Conservation (phyloP, 352 stramenopile species). For the Bremia lactucae region DNA sequence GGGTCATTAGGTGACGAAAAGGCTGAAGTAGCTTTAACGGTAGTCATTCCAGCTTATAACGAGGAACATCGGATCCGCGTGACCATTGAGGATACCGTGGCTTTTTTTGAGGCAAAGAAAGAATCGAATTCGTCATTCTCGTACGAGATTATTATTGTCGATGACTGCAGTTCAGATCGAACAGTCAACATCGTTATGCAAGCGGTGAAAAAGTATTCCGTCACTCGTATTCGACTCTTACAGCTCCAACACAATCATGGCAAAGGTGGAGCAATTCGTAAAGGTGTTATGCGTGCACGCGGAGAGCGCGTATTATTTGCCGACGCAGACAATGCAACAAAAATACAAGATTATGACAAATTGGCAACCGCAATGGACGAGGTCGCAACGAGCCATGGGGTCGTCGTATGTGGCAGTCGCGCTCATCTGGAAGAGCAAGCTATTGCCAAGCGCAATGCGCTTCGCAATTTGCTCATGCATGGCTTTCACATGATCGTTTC, state of each 20-base stretch:
- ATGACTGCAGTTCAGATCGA: constrained; percentile 85
- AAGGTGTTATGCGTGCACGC: constrained; percentile 77
- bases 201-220: constrained; percentile 36
- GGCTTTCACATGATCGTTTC: constrained; percentile 88
- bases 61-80: constrained; percentile 87
- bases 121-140: constrained; percentile 27
- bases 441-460: constrained; percentile 73
- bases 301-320: constrained; percentile 83
- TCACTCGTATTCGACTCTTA: constrained; percentile 63
- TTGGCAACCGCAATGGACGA: constrained; percentile 45
- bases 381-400: constrained; percentile 24
- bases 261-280: constrained; percentile 86
- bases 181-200: constrained; percentile 63
- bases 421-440: constrained; percentile 82
- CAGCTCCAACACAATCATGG: constrained; percentile 81
- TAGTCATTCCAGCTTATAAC: constrained; percentile 93
- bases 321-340: constrained; percentile 89
- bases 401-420: constrained; percentile 86
- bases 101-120: constrained; percentile 75
- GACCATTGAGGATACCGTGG: constrained; percentile 85
- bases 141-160: constrained; percentile 89
- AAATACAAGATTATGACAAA: constrained; percentile 85
- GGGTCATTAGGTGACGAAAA: constrained; percentile 47
- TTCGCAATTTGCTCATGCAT: constrained; percentile 88
- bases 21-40: constrained; percentile 56